phyloP scores from a whole-genome alignment of 352 stramenopile species.

The Phytophthora fragariaefolia region DNA sequence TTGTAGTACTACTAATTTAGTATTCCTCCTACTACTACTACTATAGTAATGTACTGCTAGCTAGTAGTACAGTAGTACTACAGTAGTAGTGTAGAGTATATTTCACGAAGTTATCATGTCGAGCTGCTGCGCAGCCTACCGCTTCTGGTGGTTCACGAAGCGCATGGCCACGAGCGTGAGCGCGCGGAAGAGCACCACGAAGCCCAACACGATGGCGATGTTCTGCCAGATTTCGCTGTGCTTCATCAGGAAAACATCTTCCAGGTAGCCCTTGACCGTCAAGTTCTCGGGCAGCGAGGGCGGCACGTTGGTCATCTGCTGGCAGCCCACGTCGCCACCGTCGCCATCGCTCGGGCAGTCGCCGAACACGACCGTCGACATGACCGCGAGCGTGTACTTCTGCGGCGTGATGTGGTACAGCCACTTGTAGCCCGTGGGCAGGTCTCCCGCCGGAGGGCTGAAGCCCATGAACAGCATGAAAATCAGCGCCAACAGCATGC shows the following conservation, averaged over 20 bases:
- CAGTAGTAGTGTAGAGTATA: neutral
- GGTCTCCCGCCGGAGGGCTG: conserved; percentile 6
- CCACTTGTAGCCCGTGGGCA: conserved; percentile 10
- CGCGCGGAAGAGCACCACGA: conserved; percentile 64
- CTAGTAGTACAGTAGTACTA: too few relatives aligned
- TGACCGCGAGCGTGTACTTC: conserved; percentile 13
- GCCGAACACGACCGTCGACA: conserved; percentile 14
- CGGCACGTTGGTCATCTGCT: conserved; percentile 17
- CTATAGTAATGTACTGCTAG: too few relatives aligned
- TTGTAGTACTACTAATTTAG: too few relatives aligned
- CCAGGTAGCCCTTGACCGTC: conserved; percentile 49
- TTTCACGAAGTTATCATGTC: neutral
- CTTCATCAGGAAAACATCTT: conserved; percentile 11
- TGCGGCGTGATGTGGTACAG: conserved; percentile 12
- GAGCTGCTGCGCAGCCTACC: neutral
- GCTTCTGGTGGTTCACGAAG: conserved; percentile 24
- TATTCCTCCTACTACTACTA: too few relatives aligned
- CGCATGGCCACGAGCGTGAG: conserved; percentile 68
- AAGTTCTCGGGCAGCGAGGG: conserved; percentile 1
- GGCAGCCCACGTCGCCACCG: conserved; percentile 1
- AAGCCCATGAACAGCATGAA: conserved; percentile 12
- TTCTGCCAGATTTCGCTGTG: conserved; percentile 32
- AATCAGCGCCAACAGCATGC: neutral
- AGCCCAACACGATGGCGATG: neutral
- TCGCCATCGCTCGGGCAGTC: conserved; percentile 10